Evolutionary conservation across 495 filamentous ascomycete species (phyloP).

Genomic region (Sordaria brevicollis): DNA sequence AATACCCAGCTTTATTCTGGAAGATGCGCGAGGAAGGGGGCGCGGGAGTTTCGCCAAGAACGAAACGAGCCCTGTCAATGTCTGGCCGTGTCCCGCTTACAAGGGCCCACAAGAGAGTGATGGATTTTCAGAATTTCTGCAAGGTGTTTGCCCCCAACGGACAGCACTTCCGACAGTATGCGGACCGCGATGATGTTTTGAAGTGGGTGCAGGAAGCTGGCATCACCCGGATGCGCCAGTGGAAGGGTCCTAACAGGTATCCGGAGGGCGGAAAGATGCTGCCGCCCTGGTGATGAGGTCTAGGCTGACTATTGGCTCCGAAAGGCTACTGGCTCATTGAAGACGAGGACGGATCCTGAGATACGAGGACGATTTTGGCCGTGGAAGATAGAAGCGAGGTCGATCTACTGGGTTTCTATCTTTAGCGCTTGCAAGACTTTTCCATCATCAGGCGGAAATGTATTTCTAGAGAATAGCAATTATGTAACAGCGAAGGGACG

Average conservation of each 20-base stretch:
- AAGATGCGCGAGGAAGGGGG: too few relatives aligned
- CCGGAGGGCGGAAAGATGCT: too few relatives aligned
- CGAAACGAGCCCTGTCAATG: too few relatives aligned
- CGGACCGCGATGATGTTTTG: not conserved
- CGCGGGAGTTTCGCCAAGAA: too few relatives aligned
- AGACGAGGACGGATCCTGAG: not conserved
- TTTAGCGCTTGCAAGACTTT: not conserved
- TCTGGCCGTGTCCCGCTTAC: too few relatives aligned
- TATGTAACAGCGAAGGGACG: not conserved
- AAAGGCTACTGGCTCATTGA: not conserved
- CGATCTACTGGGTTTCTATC: not conserved
- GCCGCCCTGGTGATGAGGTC: too few relatives aligned
- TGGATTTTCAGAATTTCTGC: not conserved
- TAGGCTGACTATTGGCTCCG: too few relatives aligned
- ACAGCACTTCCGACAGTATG: not conserved
- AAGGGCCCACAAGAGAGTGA: not conserved
- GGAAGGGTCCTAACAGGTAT: not conserved
- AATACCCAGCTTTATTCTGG: too few relatives aligned
- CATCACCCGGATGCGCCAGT: not conserved
- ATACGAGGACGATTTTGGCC: not conserved
- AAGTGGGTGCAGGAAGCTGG: not conserved
- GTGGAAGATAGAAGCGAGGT: not conserved
- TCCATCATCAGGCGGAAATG: not conserved
- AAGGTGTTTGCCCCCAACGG: too few relatives aligned
- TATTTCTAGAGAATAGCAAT: not conserved